phyloP scores from a whole-genome alignment of 768 basidiomycete genomes.

The Sarcodon aspratus region DNA sequence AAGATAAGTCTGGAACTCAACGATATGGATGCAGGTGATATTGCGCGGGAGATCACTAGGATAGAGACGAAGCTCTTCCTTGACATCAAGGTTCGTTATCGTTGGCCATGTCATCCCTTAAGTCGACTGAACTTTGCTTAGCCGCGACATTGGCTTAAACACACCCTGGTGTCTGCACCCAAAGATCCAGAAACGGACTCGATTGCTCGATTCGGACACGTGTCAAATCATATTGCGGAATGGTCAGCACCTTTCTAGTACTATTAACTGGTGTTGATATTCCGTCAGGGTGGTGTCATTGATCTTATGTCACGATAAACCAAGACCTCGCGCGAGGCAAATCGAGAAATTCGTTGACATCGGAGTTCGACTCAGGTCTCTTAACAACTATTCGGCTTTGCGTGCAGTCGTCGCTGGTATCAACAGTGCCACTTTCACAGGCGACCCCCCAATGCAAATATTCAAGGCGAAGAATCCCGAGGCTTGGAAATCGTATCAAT shows the following conservation, averaged over 20 bases:
- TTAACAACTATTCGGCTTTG: conserved; percentile 90
- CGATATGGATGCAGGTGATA: conserved; percentile 44
- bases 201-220: conserved; percentile 59
- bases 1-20: conserved; percentile 48
- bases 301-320: conserved; percentile 79
- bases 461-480: conserved; percentile 60
- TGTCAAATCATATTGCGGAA: conserved; percentile 76
- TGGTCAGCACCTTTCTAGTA: conserved; percentile 39
- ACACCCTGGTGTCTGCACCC: conserved; percentile 58
- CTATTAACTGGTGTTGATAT: conserved; percentile 4
- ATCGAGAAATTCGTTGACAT: conserved; percentile 87
- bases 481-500: conserved; percentile 65
- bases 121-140: conserved; percentile 18
- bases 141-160: conserved; percentile 84
- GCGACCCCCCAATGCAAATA: conserved; percentile 64
- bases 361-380: conserved; percentile 62
- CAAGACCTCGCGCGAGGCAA: conserved; percentile 62
- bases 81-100: conserved; percentile 53
- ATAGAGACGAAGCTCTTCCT: conserved; percentile 60
- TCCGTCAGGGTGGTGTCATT: conserved; percentile 76
- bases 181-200: conserved; percentile 56
- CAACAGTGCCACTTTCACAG: conserved; percentile 69
- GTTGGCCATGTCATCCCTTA: not conserved
- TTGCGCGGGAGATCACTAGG: conserved; percentile 82
- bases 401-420: conserved; percentile 94